phyloP scores from a whole-genome alignment of 352 stramenopile genomes.

The Globisporangium perplexum region DNA sequence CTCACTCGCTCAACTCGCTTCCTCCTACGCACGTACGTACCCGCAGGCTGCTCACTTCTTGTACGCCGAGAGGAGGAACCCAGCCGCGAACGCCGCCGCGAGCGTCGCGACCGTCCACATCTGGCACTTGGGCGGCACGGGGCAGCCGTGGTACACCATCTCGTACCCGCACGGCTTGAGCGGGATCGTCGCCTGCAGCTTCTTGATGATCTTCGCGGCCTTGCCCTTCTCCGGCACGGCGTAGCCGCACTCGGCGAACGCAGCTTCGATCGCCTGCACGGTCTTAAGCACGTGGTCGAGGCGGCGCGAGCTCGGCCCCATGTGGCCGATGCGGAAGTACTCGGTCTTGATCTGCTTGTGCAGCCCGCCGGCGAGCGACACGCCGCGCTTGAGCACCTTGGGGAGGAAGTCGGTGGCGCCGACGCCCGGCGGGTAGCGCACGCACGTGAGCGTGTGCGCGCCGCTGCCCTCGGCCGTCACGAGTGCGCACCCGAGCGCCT shows the following conservation, averaged over 20 bases:
- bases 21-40: no score
- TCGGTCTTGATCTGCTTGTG: conserved; percentile 82
- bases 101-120: conserved; percentile 58
- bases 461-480: conserved; percentile 43
- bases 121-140: conserved; percentile 64
- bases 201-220: conserved; percentile 50
- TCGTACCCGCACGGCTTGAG: conserved; percentile 39
- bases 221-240: conserved; percentile 47
- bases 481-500: conserved; percentile 49
- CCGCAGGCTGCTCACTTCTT: no score
- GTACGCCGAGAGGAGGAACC: conserved; percentile 43
- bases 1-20: no score
- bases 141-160: conserved; percentile 48
- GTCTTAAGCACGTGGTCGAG: conserved; percentile 75
- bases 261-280: conserved; percentile 60
- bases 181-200: conserved; percentile 43
- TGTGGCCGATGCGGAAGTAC: conserved; percentile 84
- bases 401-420: conserved; percentile 61
- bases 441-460: conserved; percentile 70
- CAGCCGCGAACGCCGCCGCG: conserved; percentile 47
- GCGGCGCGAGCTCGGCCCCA: conserved; percentile 69
- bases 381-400: conserved; percentile 62
- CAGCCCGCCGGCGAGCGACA: conserved; percentile 66
- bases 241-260: conserved; percentile 68
- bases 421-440: conserved; percentile 65